Conservation (phyloP, 805 yeast genomes). For the Phaffomyces antillensis region DNA sequence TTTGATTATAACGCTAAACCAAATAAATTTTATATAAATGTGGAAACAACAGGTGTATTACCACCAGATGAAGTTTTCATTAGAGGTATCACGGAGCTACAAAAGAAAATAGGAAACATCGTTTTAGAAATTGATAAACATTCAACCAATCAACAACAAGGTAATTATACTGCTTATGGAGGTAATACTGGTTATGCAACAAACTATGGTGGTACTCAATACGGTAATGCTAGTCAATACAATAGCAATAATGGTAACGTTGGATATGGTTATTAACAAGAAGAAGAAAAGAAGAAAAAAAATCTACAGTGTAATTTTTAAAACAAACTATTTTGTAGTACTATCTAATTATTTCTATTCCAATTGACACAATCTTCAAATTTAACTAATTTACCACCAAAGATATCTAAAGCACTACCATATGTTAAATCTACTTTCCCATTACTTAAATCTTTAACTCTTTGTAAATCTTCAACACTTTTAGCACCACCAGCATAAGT, state of each 20-base stretch:
- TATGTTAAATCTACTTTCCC: slow-evolving; percentile 88
- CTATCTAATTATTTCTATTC: slow-evolving; percentile 39
- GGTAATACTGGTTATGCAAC: slow-evolving; percentile 5
- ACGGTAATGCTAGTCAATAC: slow-evolving; percentile 9
- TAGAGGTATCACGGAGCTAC: slow-evolving; percentile 78
- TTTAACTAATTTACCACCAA: slow-evolving; percentile 80
- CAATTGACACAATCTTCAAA: slow-evolving; percentile 71
- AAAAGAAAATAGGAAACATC: slow-evolving; percentile 84
- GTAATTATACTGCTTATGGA: slow-evolving; percentile 12
- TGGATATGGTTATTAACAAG: slow-evolving; percentile 2
- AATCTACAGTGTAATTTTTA: not conserved
- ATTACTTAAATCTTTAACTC: slow-evolving; percentile 58
- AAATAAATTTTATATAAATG: slow-evolving; percentile 72
- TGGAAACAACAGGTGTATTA: slow-evolving; percentile 88
- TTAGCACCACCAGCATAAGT: slow-evolving; percentile 98
- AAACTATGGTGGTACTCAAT: slow-evolving; percentile 12
- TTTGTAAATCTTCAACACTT: slow-evolving; percentile 55
- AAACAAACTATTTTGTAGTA: not conserved
- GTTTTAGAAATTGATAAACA: slow-evolving; percentile 56
- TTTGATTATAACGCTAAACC: slow-evolving; percentile 86
- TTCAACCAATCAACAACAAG: slow-evolving; percentile 29
- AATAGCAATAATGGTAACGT: not conserved
- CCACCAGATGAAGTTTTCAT: slow-evolving; percentile 85
- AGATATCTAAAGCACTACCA: slow-evolving; percentile 90
- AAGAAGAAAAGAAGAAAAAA: not conserved